Evolutionary conservation across 176 grass and related monocot species (phyloP).

Genomic region (Zea luxurians): DNA sequence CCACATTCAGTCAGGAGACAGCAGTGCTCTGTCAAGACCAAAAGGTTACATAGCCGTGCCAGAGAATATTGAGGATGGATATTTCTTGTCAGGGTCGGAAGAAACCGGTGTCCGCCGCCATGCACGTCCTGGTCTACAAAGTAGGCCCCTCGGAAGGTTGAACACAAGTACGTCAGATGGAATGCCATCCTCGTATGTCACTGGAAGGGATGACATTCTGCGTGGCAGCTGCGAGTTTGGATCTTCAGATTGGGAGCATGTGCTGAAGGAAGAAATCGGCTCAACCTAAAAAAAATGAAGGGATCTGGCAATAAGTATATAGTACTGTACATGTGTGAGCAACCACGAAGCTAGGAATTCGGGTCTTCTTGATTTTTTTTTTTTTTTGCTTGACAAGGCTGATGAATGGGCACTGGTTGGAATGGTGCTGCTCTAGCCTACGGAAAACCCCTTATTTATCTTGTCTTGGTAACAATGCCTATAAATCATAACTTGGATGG

Average conservation of each 20-base stretch:
- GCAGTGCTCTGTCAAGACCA: slow-evolving; percentile 15
- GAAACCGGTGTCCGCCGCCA: neutral
- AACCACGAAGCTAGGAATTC: slow-evolving; percentile 11
- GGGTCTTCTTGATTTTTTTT: slow-evolving; percentile 5
- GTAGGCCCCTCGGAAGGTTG: neutral
- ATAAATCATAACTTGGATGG: neutral
- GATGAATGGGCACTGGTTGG: slow-evolving; percentile 4
- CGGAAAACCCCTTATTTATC: slow-evolving; percentile 15
- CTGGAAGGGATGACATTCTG: slow-evolving; percentile 25
- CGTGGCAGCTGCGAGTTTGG: slow-evolving; percentile 19
- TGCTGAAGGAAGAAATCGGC: slow-evolving; percentile 40
- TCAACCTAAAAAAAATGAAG: slow-evolving; percentile 37
- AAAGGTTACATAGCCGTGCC: neutral
- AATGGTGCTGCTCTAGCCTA: neutral
- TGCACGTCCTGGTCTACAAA: neutral
- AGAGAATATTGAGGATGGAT: slow-evolving; percentile 26
- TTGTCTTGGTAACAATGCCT: slow-evolving; percentile 11
- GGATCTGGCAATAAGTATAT: neutral
- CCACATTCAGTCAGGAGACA: slow-evolving; percentile 18
- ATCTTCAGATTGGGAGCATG: slow-evolving; percentile 51
- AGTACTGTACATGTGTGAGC: slow-evolving; percentile 29
- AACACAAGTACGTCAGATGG: slow-evolving; percentile 29
- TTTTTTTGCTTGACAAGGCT: slow-evolving; percentile 18
- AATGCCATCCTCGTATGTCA: neutral
- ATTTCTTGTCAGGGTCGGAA: slow-evolving; percentile 34